Base-by-base conservation (phyloP, 371 early-diverging fungal genomes). In the Actinomortierella wolfii region DNA sequence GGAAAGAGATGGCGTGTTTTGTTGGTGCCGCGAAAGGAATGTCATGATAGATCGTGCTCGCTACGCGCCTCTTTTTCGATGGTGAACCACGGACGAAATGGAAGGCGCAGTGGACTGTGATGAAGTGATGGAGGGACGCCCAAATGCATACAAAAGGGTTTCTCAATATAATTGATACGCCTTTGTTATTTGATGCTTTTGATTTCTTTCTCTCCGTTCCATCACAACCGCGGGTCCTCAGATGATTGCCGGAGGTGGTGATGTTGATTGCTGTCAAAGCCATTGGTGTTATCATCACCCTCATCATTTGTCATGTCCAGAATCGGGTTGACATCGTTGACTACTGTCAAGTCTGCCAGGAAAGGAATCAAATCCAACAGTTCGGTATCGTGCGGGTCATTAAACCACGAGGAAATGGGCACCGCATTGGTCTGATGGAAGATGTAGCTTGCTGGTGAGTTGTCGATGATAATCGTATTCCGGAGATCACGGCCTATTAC, bases 321-420 rank as follows among this genome's bases (percentile, higher is more conserved):
- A 29, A 97, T 92, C 20, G 86, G 78, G 54, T 87, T 90, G 54
- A 97, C 97, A 76, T 98, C 89, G 57, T 93, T 93, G 11, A 96
- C 96, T 21, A 73, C 73, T 23, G 90, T 90, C 68, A 98, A 78
- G 58, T 96, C 97, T 64, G 92, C 91, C 62, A 98, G 79, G 81
- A 97, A 97, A 20, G 94, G 94, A 44, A 95, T 88, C 51, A 98
- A 80, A 60, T 98, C 97, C 63, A 90, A 79, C 63, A 98, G 81
- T 80, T 96, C 97, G 28, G 94, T 92, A 73, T 97, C 98, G 74
- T 94, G 93, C 21, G 90, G 91, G 76, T 98, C 97, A 67, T 93
- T 93, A 75, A 96, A 95, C 98, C 98, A 98, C 17, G 90, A 87
- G n/a, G 94, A 91, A 49, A 98, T 94, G 21, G 97, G 96, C 9